Base-by-base conservation (phyloP, 2,329 filamentous ascomycete genomes). In the Fusarium sp. region DNA sequence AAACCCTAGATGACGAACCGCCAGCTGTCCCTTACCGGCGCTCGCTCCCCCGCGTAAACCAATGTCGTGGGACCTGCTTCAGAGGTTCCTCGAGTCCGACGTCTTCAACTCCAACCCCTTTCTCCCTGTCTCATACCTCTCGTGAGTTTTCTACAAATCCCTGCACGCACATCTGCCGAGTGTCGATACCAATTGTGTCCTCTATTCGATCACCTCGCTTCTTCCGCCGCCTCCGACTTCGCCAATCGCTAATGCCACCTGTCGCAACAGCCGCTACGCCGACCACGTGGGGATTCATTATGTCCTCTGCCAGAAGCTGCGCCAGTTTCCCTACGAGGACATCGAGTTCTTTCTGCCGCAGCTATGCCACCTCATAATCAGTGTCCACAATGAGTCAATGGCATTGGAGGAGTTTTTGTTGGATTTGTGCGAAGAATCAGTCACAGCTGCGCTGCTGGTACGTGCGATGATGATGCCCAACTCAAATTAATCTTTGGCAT, bases 81-180 rank as follows among this genome's bases (percentile, higher is more conserved):
- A 93, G 86, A 90, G 93, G 82, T 94, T 95, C 88, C 90, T 96
- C 85, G 92, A 95, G 87, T 94, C 92, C 85, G 93, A 96, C 86
- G 92, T 96, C 85, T 96, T 96, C 87, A 95, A 94, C 85, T 91
- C 92, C 83, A 91, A 95, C 83, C 92, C 93, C 70, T 95, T 94
- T 81, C 90, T 96, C 81, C 92, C 92, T 67, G 93, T 96, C 79
- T 93, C 92, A 72, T 96, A 96, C 83, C 89, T 96, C 78, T 93
- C 92, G 92, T 95, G 85, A 88, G 91, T 85, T 65, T 67, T 54
- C 22, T 52, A 41, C 43, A 65, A 66, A 43, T 43, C 59, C 43
- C 62, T 41, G 45, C 32, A 41, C 9, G 11, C 18, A 46, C 20
- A 38, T 48, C 18, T 32, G 58, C 32, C 40, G 51, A 43, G 25